These are phyloP conservation scores for Triticum timopheevii DNA, from an alignment of 176 grass and related monocot species.

Conservation along the genomic window DNA sequence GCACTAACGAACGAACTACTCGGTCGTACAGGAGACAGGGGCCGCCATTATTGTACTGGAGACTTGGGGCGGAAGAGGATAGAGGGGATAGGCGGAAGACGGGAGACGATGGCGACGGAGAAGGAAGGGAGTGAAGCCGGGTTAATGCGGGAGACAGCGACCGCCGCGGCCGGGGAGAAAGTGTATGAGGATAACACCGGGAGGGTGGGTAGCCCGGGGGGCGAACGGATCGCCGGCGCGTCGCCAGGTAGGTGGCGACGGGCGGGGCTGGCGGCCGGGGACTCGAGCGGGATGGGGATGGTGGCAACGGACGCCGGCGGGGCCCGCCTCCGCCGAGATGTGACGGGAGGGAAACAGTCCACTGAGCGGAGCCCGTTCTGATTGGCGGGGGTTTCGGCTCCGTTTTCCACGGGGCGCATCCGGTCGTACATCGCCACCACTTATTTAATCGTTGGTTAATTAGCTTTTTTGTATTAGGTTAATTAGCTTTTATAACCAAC, in stretches of 20 bases:
- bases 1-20: not conserved
- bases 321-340: not conserved
- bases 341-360: not conserved
- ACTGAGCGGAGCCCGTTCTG: no score
- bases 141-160: not conserved
- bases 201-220: constrained; percentile 1
- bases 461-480: no score
- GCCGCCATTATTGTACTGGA: not conserved
- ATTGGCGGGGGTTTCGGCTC: not conserved
- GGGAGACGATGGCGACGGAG: constrained; percentile 12
- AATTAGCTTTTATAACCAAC: no score
- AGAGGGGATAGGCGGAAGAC: constrained; percentile 6
- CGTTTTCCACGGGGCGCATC: not conserved
- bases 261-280: not conserved
- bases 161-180: not conserved
- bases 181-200: not conserved
- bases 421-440: not conserved
- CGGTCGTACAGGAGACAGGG: not conserved
- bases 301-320: not conserved
- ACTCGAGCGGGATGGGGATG: not conserved
- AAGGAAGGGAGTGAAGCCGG: constrained; percentile 23
- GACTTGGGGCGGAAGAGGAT: not conserved
- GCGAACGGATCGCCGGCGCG: constrained; percentile 20
- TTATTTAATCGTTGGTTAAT: no score
- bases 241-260: constrained; percentile 4